A percentile compares a stretch with the other conserved stretches of the same genome.
Evolutionary conservation across 768 basidiomycete species (phyloP).

Genomic region (Suillus tomentosus): DNA sequence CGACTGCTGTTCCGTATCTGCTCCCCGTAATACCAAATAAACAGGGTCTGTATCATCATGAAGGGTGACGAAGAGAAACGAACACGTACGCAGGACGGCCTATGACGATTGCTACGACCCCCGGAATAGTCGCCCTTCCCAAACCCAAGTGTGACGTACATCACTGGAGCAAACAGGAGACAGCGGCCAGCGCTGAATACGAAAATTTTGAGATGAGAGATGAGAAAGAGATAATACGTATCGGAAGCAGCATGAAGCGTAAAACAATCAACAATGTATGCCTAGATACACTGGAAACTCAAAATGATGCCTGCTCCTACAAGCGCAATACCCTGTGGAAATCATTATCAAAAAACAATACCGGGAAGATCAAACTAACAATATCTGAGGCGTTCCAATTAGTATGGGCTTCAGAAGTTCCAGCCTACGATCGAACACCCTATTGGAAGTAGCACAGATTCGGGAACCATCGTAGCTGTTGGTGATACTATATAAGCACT

Average conservation of each 20-base stretch:
- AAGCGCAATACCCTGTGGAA: constrained; percentile 52
- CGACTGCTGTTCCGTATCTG: constrained; percentile 51
- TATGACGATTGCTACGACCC: constrained; percentile 54
- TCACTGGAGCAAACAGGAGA: constrained; percentile 67
- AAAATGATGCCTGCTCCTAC: constrained; percentile 62
- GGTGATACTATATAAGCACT: background rate
- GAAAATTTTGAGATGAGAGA: too few species aligned
- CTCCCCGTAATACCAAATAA: constrained; percentile 43
- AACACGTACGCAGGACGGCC: constrained; percentile 53
- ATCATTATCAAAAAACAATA: background rate
- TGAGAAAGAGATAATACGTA: constrained; percentile 26
- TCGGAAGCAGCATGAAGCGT: constrained; percentile 71
- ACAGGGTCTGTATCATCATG: constrained; percentile 36
- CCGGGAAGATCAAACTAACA: constrained; percentile 36
- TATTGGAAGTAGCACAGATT: constrained; percentile 61
- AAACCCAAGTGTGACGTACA: constrained; percentile 67
- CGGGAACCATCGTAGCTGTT: constrained; percentile 61
- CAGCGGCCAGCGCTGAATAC: too few species aligned
- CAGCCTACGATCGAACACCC: constrained; percentile 75
- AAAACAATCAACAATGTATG: constrained; percentile 70
- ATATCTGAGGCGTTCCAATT: constrained; percentile 77
- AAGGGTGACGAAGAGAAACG: background rate
- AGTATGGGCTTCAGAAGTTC: constrained; percentile 49
- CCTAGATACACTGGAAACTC: constrained; percentile 62
- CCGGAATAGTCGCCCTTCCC: constrained; percentile 72